Evolutionary conservation across 163 green algal genomes (phyloP), one percentile per base, ranked within the genome.

Genomic region (Smithsoniella earleae): DNA sequence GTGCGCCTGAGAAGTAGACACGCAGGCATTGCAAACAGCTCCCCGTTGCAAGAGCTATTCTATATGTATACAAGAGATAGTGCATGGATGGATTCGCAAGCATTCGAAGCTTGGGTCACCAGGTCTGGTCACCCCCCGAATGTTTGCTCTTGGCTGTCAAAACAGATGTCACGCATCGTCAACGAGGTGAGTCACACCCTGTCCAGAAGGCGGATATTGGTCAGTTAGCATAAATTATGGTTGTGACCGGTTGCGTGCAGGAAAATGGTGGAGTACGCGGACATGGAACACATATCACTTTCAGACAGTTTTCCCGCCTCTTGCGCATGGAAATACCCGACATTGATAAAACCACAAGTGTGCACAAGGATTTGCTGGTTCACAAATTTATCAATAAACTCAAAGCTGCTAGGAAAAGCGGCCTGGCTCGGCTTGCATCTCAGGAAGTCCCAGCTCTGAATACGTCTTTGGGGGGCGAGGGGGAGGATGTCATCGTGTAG

Each of bases 301-400:
- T 64, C 49, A 64, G 13, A 25, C 49, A 64, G 13, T 64, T 64
- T 64, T 64, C 49, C 13, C 6, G 49, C 6, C 49, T 64, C 13
- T 27, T 64, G 6, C 6, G 49, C 8, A 25, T 25, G 8, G 33
- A 64, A 6, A 64, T 64, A 36, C 49, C 49, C 8, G 49, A 64
- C 16, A 27, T 64, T 10, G 25, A 13, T 1, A 64, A 64, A 27
- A 25, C 49, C 16, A 27, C 8, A 13, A 27, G n/a, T n/a, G n/a
- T 64, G 49, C 49, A 64, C 25, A 64, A 64, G 33, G 49, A 64
- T 13, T 64, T 64, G 49, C 49, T 64, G 5, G 49, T 64, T 25
- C 6, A 64, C 49, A 64, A 64, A 27, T 64, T 64, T 18, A 64
- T 64, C 6, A 64, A 64, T 27, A 64, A 64, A 27, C 49, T 64